Percentiles rank a stretch among this genome's conserved stretches.
Conservation (phyloP, 1,284 basidiomycete species). For the Boletus sp. region DNA sequence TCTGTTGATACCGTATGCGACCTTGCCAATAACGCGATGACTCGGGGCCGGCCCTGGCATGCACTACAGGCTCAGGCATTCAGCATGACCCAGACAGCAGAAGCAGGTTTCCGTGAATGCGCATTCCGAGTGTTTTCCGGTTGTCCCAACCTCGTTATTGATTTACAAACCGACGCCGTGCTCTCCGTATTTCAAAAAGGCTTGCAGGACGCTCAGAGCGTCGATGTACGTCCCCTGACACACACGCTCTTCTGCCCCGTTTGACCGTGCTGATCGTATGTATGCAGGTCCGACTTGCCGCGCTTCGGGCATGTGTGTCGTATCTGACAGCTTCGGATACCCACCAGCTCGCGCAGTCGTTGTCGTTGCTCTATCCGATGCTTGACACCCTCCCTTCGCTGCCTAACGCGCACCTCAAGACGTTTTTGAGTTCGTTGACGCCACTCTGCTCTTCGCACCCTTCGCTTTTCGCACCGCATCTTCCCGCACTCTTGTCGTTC, state of each 20-base stretch:
- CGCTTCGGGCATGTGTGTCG: constrained; percentile 57
- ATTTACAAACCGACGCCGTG: constrained; percentile 65
- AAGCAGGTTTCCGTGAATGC: constrained; percentile 40
- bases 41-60: constrained; percentile 72
- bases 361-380: constrained; percentile 60
- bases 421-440: constrained; percentile 64
- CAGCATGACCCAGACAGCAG: constrained; percentile 51
- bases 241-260: background rate
- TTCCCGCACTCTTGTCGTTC: constrained; percentile 59
- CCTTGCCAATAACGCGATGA: constrained; percentile 68
- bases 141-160: constrained; percentile 66
- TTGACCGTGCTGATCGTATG: background rate
- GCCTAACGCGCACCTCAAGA: constrained; percentile 51
- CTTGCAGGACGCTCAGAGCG: constrained; percentile 55
- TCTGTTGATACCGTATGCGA: constrained; percentile 71
- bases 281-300: constrained; percentile 46
- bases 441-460: constrained; percentile 68
- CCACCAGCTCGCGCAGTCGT: constrained; percentile 52
- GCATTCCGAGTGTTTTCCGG: constrained; percentile 63
- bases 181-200: constrained; percentile 60
- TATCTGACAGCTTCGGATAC: constrained; percentile 58
- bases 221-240: constrained; percentile 47
- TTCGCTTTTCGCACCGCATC: constrained; percentile 62
- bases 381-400: constrained; percentile 60
- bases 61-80: constrained; percentile 68